Conservation (phyloP, 805 yeast species). For the Ogataea trehaloabstinens region DNA sequence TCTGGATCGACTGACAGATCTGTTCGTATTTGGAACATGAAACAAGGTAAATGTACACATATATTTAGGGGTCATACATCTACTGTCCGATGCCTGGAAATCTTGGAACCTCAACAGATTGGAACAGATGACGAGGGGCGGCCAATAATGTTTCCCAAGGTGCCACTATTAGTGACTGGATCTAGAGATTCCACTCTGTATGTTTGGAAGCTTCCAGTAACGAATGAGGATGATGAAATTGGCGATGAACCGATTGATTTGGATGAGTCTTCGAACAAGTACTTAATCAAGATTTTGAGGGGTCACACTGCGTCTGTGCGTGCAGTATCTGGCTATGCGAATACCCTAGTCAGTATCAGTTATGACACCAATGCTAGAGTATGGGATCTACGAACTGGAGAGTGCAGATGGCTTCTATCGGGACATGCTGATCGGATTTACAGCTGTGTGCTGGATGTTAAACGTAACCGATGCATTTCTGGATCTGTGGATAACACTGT, state of each 20-base stretch:
- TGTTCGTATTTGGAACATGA: constrained; percentile 90
- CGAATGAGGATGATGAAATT: constrained; percentile 32
- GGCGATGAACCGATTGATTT: constrained; percentile 37
- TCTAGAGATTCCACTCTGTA: constrained; percentile 82
- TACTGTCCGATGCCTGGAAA: constrained; percentile 88
- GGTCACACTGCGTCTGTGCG: constrained; percentile 85
- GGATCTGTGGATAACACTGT: constrained; percentile 91
- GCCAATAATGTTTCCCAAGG: constrained; percentile 54
- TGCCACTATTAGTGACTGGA: constrained; percentile 76
- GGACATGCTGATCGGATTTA: constrained; percentile 91
- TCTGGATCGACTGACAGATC: constrained; percentile 95
- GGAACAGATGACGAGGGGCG: constrained; percentile 61
- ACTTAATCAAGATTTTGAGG: constrained; percentile 60
- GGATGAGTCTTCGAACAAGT: constrained; percentile 52
- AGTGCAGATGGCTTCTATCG: constrained; percentile 66
- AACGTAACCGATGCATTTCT: constrained; percentile 77
- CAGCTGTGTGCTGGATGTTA: constrained; percentile 78
- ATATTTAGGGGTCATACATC: constrained; percentile 89
- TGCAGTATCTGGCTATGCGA: constrained; percentile 82
- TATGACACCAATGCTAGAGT: constrained; percentile 89
- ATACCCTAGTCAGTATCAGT: constrained; percentile 81
- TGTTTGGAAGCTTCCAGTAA: constrained; percentile 71
- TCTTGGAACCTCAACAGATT: constrained; percentile 62
- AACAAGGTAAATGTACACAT: constrained; percentile 84
- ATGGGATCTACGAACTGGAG: constrained; percentile 81